Base-by-base conservation (phyloP, 371 early-diverging fungal species). In the Apophysomyces ossiformis region DNA sequence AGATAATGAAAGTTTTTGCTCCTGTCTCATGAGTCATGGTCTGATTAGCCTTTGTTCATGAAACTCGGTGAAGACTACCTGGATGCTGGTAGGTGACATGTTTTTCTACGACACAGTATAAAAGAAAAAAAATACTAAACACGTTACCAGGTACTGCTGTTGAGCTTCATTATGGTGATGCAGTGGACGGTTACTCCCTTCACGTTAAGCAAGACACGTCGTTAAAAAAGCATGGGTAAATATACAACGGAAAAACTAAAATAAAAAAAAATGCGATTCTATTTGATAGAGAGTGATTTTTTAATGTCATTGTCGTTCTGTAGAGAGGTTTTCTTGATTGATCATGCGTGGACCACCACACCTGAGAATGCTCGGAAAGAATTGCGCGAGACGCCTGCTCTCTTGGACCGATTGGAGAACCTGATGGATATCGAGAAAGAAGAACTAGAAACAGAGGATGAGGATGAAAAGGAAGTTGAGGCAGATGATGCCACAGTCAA, bases 331-430 rank as follows among this genome's bases (percentile, higher is more conserved):
- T 91, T 89, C 65, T 68, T 91, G 61, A 75, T 89, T 8, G 90
- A 90, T 62, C 90, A 90, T 66, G 89, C 89, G 26, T 91, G 91
- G 91, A 91, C 91, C 5, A 91, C 90, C 18, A 79, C 83, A 6
- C 79, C 86, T 0, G 87, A 86, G 44, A 81, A 72, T 21, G 88
- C 85, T 1, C 76, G 74, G 32, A 73, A 83, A 43, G 85, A 90
- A 60, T 77, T 91, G 9, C 60, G 68, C 18, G 70, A 75, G n/a
- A 81, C 82, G 13, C 83, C 79, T 0, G 77, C 75, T 7, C 67
- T 91, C 44, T 64, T 90, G 63, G 87, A 88, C 18, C 87, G 90
- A 56, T 76, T 89, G 65, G 88, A 86, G 35, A 76, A 75, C 13
- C 73, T 91, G 68, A 91, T 90, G 79, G 81, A 85, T 38, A 83